Evolutionary conservation across 352 stramenopile genomes (phyloP).

Genomic region (Aphanomyces invadans): DNA sequence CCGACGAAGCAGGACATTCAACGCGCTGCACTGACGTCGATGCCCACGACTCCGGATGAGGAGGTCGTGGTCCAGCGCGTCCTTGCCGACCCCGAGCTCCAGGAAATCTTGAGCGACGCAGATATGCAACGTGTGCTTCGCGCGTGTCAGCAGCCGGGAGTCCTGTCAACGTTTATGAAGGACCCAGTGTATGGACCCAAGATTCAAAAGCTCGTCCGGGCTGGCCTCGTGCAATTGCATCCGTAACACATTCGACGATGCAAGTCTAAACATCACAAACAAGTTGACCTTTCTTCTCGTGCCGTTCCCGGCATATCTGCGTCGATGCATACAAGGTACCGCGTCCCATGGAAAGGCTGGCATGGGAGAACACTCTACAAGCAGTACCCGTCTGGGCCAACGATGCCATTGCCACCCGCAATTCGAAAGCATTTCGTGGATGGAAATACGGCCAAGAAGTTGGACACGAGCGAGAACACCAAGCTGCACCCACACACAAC

Average conservation of each 20-base stretch:
- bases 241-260: not conserved
- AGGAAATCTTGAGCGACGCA: conserved; percentile 48
- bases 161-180: conserved; percentile 35
- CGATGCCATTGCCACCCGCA: conserved; percentile 31
- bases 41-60: conserved; percentile 48
- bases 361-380: not conserved
- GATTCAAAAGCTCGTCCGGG: conserved; percentile 44
- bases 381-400: not conserved
- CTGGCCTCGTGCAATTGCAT: conserved; percentile 49
- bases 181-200: conserved; percentile 45
- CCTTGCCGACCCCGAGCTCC: conserved; percentile 51
- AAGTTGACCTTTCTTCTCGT: not conserved
- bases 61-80: conserved; percentile 63
- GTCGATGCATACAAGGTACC: no score
- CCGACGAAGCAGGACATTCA: conserved; percentile 33
- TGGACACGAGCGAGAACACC: conserved; percentile 44
- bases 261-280: no score
- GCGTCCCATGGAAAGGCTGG: no score
- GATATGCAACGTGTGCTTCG: conserved; percentile 52
- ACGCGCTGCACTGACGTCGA: conserved; percentile 48
- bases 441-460: conserved; percentile 49
- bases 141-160: conserved; percentile 33
- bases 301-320: no score
- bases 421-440: conserved; percentile 46
- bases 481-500: conserved; percentile 28